These are phyloP conservation scores for Cyclotella choctawhatcheeana DNA, from an alignment of 108 stramenopile genomes.

Conservation along the genomic window DNA sequence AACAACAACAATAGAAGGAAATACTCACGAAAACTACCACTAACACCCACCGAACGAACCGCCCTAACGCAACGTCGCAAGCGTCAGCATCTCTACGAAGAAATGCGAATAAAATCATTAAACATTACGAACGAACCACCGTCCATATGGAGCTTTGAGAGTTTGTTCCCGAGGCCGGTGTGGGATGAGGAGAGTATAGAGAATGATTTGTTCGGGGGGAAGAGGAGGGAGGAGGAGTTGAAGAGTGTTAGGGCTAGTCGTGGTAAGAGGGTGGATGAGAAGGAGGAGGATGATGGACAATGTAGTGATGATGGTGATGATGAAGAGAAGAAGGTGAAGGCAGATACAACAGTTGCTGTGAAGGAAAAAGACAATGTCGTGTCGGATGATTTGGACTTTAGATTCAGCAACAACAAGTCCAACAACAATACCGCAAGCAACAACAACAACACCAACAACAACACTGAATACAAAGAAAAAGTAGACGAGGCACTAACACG, in stretches of 20 bases:
- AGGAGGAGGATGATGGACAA: too few relatives aligned
- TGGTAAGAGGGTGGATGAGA: background rate
- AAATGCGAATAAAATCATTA: slow-evolving; percentile 42
- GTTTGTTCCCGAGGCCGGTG: slow-evolving; percentile 77
- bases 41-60: slow-evolving; percentile 45
- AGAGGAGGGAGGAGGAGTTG: slow-evolving; percentile 32
- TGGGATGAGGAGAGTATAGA: slow-evolving; percentile 71
- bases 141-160: slow-evolving; percentile 84
- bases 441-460: background rate
- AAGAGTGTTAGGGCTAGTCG: background rate
- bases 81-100: slow-evolving; percentile 74
- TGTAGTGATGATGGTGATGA: too few relatives aligned
- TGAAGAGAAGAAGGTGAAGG: too few relatives aligned
- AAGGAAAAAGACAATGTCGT: too few relatives aligned
- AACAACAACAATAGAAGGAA: slow-evolving; percentile 24
- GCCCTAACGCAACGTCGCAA: slow-evolving; percentile 26
- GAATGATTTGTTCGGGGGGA: slow-evolving; percentile 70
- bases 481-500: slow-evolving; percentile 71
- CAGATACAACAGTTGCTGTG: too few relatives aligned
- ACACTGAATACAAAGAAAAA: slow-evolving; percentile 16
- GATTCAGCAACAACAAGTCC: background rate
- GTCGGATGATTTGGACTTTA: background rate
- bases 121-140: slow-evolving; percentile 50
- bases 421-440: background rate
- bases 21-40: slow-evolving; percentile 47